These are phyloP conservation scores for Daldinia decipiens DNA, from an alignment of 495 filamentous ascomycete species.

Conservation along the genomic window DNA sequence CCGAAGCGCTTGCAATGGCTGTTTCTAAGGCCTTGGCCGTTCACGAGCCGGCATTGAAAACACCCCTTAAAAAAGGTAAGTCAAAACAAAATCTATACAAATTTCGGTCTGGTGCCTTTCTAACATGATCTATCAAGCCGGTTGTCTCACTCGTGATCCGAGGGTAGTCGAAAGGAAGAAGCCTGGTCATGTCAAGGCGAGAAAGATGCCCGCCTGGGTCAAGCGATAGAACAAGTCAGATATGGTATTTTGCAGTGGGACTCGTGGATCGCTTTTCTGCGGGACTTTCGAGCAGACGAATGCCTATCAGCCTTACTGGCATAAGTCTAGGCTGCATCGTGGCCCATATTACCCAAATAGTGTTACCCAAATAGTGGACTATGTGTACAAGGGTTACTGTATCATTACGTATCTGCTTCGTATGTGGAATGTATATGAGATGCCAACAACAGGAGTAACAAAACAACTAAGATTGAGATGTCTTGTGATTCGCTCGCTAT, in stretches of 20 bases:
- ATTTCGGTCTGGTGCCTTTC: constrained; percentile 29
- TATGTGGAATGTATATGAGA: constrained; percentile 28
- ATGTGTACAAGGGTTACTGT: constrained; percentile 45
- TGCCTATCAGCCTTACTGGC: constrained; percentile 18
- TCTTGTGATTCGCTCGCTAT: background rate
- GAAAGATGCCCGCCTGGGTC: constrained; percentile 99
- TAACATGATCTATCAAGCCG: constrained; percentile 67
- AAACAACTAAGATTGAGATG: constrained; percentile 7
- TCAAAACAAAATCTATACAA: constrained; percentile 32
- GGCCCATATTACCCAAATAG: constrained; percentile 26
- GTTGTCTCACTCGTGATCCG: constrained; percentile 89
- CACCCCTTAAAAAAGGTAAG: constrained; percentile 87
- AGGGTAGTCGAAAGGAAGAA: constrained; percentile 98
- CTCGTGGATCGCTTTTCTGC: constrained; percentile 7
- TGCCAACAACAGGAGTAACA: constrained; percentile 13
- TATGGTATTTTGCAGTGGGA: constrained; percentile 9
- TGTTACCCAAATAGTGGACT: constrained; percentile 23
- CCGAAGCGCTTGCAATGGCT: constrained; percentile 93
- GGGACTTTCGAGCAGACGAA: constrained; percentile 11
- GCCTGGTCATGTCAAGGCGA: constrained; percentile 90
- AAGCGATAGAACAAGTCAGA: constrained; percentile 68
- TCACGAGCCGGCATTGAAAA: constrained; percentile 91
- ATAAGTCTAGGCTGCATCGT: background rate
- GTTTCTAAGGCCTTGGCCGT: constrained; percentile 86
- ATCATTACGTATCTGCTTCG: constrained; percentile 44